Percentiles rank a stretch among this genome's conserved stretches.
Evolutionary conservation across 768 basidiomycete genomes (phyloP).

Genomic region (Sporobolomyces roseus): DNA sequence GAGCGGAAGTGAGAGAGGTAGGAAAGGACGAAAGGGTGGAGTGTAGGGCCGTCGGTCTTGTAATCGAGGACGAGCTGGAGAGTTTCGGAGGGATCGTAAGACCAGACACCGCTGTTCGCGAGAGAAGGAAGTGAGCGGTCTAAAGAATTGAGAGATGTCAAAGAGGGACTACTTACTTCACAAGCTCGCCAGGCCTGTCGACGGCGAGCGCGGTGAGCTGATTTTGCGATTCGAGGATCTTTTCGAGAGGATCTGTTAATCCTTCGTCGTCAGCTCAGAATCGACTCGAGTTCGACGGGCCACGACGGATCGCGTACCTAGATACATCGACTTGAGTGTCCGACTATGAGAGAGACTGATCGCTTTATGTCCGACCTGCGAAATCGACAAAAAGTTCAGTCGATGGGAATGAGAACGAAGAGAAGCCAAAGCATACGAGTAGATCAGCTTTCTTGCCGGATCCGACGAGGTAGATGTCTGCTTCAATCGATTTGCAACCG

Average conservation of each 20-base stretch:
- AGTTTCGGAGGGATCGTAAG: constrained; percentile 4
- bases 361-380: constrained; percentile 19
- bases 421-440: not conserved
- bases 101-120: constrained; percentile 20
- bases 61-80: constrained; percentile 32
- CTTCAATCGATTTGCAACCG: constrained; percentile 29
- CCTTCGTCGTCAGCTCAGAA: not conserved
- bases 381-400: not conserved
- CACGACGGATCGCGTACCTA: constrained; percentile 1
- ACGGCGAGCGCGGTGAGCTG: constrained; percentile 1
- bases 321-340: constrained; percentile 18
- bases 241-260: constrained; percentile 18
- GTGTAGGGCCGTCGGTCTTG: constrained; percentile 11
- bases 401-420: too few species aligned
- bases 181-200: not conserved
- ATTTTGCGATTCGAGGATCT: constrained; percentile 20
- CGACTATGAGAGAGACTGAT: not conserved
- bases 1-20: constrained; percentile 16
- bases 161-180: too few species aligned
- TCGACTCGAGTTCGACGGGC: not conserved
- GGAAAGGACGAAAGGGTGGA: constrained; percentile 11
- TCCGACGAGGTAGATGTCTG: constrained; percentile 16
- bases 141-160: not conserved
- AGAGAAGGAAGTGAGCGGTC: not conserved
- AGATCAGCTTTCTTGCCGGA: constrained; percentile 10